phyloP scores from a whole-genome alignment of 2,329 filamentous ascomycete genomes.

The Cladophialophora immunda region DNA sequence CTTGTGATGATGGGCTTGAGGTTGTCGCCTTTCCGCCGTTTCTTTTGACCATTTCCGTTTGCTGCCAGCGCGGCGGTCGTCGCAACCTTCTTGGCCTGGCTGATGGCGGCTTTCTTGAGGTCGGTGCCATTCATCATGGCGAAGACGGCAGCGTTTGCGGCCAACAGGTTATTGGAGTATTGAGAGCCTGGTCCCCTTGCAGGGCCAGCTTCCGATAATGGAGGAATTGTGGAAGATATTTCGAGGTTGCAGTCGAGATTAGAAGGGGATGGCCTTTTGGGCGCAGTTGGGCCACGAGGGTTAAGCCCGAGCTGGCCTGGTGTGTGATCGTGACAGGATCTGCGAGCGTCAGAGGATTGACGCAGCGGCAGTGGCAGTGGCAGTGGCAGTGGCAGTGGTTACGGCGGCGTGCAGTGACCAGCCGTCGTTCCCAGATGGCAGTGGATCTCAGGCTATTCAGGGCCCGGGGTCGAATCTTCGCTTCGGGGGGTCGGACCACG shows the following conservation, averaged over 20 bases:
- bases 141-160: conserved; percentile 40
- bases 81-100: conserved; percentile 72
- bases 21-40: conserved; percentile 70
- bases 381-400: conserved; percentile 7
- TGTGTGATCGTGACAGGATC: conserved; percentile 24
- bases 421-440: conserved; percentile 1
- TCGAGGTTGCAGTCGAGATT: conserved; percentile 21
- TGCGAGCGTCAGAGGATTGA: conserved; percentile 14
- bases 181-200: conserved; percentile 40
- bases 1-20: conserved; percentile 74
- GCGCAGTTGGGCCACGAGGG: conserved; percentile 28
- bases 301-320: conserved; percentile 27
- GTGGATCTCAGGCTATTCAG: conserved; percentile 5
- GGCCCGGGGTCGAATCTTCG: not conserved
- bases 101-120: conserved; percentile 71
- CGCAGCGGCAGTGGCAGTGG: conserved; percentile 5
- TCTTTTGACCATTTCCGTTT: conserved; percentile 68
- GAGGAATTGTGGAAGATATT: conserved; percentile 39
- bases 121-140: conserved; percentile 69
- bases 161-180: conserved; percentile 33
- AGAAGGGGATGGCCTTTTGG: conserved; percentile 31
- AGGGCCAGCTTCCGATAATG: conserved; percentile 40
- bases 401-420: conserved; percentile 18
- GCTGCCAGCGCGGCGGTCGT: conserved; percentile 54
- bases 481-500: conserved; percentile 16